A percentile compares a stretch with the other conserved stretches of the same genome.
These are phyloP conservation scores for Steccherinum ochraceum DNA, from an alignment of 768 basidiomycete genomes.

Conservation along the genomic window DNA sequence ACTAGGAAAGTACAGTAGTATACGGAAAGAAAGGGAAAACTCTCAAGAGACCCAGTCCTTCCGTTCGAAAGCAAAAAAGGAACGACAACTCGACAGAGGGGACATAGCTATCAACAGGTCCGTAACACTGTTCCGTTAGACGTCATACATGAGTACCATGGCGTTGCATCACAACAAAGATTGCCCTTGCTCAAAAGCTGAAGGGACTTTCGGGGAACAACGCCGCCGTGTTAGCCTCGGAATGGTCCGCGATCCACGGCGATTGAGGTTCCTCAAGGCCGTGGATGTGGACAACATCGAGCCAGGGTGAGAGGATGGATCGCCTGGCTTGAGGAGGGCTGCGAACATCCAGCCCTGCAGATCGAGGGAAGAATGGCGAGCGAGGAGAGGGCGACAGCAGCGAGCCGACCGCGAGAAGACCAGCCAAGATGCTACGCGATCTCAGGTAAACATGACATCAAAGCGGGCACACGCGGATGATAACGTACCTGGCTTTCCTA, in stretches of 20 bases:
- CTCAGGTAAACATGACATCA: not conserved
- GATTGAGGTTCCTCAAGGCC: conserved; percentile 16
- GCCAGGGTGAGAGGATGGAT: conserved; percentile 17
- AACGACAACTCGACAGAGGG: too few relatives aligned
- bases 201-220: not conserved
- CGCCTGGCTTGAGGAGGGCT: conserved; percentile 13
- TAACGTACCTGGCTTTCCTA: conserved; percentile 11
- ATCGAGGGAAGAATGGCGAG: not conserved
- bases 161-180: too few relatives aligned
- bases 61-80: not conserved
- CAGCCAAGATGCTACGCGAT: conserved; percentile 11
- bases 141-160: too few relatives aligned
- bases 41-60: not conserved
- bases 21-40: not conserved
- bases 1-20: not conserved
- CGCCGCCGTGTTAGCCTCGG: not conserved
- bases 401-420: conserved; percentile 14
- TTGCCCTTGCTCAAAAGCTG: not conserved
- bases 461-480: not conserved
- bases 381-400: conserved; percentile 15
- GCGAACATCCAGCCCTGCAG: conserved; percentile 12
- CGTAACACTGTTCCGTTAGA: too few relatives aligned
- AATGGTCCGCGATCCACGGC: conserved; percentile 12
- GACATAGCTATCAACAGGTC: not conserved
- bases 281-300: conserved; percentile 15